Evolutionary conservation across 2,329 filamentous ascomycete genomes (phyloP).

Genomic region (Hypomyces perniciosus): DNA sequence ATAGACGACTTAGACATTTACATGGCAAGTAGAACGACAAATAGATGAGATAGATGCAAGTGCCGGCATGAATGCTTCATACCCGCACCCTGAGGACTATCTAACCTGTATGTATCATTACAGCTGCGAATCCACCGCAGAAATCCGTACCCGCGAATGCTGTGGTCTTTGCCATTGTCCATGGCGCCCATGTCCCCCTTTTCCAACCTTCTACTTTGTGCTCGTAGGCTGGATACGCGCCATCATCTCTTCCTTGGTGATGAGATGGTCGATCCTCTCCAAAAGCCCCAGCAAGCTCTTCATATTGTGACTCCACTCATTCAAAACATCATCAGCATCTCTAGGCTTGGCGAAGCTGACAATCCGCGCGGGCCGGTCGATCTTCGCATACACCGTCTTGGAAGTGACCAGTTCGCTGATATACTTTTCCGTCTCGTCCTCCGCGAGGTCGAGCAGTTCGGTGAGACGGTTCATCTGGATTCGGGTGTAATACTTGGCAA

Average conservation of each 20-base stretch:
- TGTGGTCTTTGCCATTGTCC: conserved; percentile 1
- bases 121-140: conserved; percentile 18
- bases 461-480: conserved; percentile 90
- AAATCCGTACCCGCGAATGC: conserved; percentile 7
- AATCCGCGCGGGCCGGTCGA: conserved; percentile 85
- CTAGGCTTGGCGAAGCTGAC: conserved; percentile 93
- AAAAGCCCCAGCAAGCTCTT: conserved; percentile 80
- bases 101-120: conserved; percentile 34
- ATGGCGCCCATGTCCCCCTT: conserved; percentile 4
- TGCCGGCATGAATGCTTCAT: conserved; percentile 23
- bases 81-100: conserved; percentile 26
- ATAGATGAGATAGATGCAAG: conserved; percentile 20
- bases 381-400: conserved; percentile 97
- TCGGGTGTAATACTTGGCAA: conserved; percentile 98
- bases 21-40: conserved; percentile 16
- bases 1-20: conserved; percentile 10
- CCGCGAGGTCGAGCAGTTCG: conserved; percentile 81
- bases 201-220: conserved; percentile 25
- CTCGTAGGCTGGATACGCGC: conserved; percentile 75
- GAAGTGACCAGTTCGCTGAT: conserved; percentile 94
- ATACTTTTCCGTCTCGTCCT: conserved; percentile 98
- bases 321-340: conserved; percentile 91
- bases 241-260: conserved; percentile 99
- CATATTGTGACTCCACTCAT: conserved; percentile 99
- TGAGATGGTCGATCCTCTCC: conserved; percentile 93